Evolutionary conservation across 305 asterid species (phyloP).

Genomic region (Rubia tinctorum): DNA sequence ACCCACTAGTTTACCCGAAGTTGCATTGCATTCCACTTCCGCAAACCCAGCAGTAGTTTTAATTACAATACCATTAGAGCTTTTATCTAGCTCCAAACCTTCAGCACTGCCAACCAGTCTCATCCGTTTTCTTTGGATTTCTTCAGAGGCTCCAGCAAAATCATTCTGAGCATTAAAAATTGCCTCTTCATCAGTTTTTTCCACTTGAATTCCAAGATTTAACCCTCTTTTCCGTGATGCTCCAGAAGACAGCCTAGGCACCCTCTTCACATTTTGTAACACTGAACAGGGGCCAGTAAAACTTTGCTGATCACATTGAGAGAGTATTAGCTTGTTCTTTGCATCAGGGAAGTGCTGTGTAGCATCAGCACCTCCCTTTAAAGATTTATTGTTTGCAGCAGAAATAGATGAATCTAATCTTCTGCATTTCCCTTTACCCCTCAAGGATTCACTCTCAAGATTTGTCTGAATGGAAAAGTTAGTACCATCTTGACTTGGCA

Average conservation of each 20-base stretch:
- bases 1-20: conserved; percentile 22
- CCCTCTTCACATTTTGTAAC: conserved; percentile 6
- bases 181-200: conserved; percentile 26
- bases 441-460: conserved; percentile 28
- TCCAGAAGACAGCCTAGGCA: conserved; percentile 26
- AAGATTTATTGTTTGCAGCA: conserved; percentile 24
- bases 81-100: conserved; percentile 23
- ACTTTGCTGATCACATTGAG: conserved; percentile 28
- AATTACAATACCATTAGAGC: conserved; percentile 23
- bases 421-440: conserved; percentile 41
- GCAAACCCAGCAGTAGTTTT: conserved; percentile 28
- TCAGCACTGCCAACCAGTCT: conserved; percentile 27
- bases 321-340: conserved; percentile 27
- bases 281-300: conserved; percentile 13
- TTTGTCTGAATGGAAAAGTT: conserved; percentile 39
- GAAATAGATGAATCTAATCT: conserved; percentile 34
- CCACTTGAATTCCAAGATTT: conserved; percentile 28
- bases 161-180: conserved; percentile 23
- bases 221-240: conserved; percentile 25
- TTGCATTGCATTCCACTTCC: conserved; percentile 25
- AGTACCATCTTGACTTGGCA: conserved; percentile 26
- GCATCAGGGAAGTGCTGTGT: conserved; percentile 23
- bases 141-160: conserved; percentile 26
- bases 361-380: conserved; percentile 28
- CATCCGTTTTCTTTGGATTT: conserved; percentile 34